Evolutionary conservation across 441 rosid species (phyloP).

Genomic region (Hura crepitans): DNA sequence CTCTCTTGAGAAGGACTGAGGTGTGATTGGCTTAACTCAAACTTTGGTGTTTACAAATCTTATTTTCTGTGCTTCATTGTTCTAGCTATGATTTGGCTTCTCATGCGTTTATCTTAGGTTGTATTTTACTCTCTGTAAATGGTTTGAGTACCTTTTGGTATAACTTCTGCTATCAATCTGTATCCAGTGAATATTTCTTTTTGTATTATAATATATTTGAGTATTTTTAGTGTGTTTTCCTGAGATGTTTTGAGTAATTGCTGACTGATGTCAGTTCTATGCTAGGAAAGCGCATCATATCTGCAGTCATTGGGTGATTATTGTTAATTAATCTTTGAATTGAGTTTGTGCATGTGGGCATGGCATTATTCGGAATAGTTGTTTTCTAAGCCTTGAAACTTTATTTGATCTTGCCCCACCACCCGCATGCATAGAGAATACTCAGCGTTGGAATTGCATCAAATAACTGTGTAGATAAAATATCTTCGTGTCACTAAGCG

Average conservation of each 20-base stretch:
- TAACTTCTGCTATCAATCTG: not conserved
- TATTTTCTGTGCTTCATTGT: conserved; percentile 2
- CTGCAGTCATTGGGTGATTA: not conserved
- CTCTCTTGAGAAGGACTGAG: conserved; percentile 88
- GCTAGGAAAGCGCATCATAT: not conserved
- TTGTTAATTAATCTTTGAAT: not conserved
- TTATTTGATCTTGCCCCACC: not conserved
- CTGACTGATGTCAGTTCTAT: not conserved
- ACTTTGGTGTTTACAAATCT: not conserved
- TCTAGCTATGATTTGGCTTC: not conserved
- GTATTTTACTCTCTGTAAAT: not conserved
- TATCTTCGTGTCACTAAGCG: not conserved
- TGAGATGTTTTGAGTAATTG: not conserved
- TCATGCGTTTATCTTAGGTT: not conserved
- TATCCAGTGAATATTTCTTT: not conserved
- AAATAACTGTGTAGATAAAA: not conserved
- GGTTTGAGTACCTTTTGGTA: not conserved
- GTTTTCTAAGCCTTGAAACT: not conserved
- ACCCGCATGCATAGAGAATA: not conserved
- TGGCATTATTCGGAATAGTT: not conserved
- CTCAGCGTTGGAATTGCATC: not conserved
- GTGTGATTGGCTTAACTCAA: conserved; percentile 33
- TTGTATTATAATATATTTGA: not conserved
- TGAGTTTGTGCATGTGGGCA: not conserved
- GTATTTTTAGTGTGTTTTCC: conserved; percentile 3